Conservation (phyloP, 2,329 filamentous ascomycete genomes). For the Diaporthe sp. region DNA sequence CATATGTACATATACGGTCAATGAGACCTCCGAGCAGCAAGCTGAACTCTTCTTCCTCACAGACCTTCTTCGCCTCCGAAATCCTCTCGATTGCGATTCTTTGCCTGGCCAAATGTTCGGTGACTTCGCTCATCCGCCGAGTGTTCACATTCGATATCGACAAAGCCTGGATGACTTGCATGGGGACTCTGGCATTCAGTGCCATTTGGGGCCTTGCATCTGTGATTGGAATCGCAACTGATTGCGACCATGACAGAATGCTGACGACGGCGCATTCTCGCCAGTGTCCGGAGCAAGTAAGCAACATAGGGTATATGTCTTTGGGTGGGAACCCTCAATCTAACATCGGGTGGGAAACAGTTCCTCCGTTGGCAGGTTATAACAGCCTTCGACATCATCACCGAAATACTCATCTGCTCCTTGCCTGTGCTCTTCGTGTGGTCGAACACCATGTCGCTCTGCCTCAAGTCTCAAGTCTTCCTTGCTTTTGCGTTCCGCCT, state of each 20-base stretch:
- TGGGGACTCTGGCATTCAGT: neutral
- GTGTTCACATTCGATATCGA: slow-evolving; percentile 24
- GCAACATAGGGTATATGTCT: neutral
- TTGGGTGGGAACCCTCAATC: neutral
- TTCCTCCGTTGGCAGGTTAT: slow-evolving; percentile 39
- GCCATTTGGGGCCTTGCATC: slow-evolving; percentile 6
- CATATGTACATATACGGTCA: too few relatives aligned
- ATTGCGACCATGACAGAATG: neutral
- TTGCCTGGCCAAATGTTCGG: slow-evolving; percentile 30
- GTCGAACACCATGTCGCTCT: slow-evolving; percentile 40
- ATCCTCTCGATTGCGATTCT: neutral
- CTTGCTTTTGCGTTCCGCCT: slow-evolving; percentile 43
- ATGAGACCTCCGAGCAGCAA: too few relatives aligned
- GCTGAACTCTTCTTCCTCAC: neutral
- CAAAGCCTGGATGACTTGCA: neutral
- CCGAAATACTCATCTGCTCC: slow-evolving; percentile 40
- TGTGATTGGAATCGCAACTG: neutral
- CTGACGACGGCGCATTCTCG: neutral
- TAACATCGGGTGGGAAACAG: neutral
- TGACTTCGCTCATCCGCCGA: slow-evolving; percentile 16
- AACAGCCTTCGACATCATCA: slow-evolving; percentile 39
- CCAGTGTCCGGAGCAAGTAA: slow-evolving; percentile 23
- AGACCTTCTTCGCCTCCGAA: slow-evolving; percentile 28
- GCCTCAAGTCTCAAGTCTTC: slow-evolving; percentile 40
- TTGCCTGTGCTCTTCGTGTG: slow-evolving; percentile 38